Evolutionary conservation across 2,329 filamentous ascomycete species (phyloP), one percentile per base, ranked within the genome.

Genomic region (Macrophomina tecta): DNA sequence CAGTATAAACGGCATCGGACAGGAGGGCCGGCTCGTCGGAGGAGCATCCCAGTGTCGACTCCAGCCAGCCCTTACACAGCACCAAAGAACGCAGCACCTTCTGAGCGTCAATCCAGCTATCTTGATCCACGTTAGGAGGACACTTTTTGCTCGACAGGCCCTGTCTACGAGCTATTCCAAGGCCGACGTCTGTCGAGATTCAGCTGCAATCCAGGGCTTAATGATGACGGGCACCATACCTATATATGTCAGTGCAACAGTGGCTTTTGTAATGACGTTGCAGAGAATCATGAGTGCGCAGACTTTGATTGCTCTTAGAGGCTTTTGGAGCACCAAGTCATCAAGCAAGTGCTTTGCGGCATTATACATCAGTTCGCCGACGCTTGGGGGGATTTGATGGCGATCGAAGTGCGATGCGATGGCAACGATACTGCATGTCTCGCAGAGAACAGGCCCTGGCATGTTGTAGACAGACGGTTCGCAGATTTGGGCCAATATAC

Each of bases 241-340:
- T 40, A 72, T 66, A 46, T 72, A 72, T 16, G 70, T 69, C n/a
- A 71, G 40, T n/a, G 70, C 66, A 0, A 72, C 69, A 16, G 48
- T 67, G 5, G 69, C 70, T 36, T 72, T 69, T 11, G 70, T 52
- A n/a, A 69, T 55, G n/a, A 72, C 66, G 30, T 72, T 72, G 52
- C 71, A 72, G 63, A 72, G 68, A 8, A 64, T 66, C 18, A 72
- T 36, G 12, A 72, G 64, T 1, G 69, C 65, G n/a, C 70, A 72
- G 2, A 72, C 61, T 46, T 71, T 72, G 67, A 72, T 71, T 4
- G 71, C 70, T 18, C 69, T 68, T 8, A 72, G 48, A 30, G 71
- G 70, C 49, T 69, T 67, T 7, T 67, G 36, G 30, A 67, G 40
- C 14, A 72, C 69, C 18, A 69, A 65, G 36, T 55, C 65, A 51